Base-by-base conservation (phyloP, 176 grass and related monocot genomes). In the Avena insularis region DNA sequence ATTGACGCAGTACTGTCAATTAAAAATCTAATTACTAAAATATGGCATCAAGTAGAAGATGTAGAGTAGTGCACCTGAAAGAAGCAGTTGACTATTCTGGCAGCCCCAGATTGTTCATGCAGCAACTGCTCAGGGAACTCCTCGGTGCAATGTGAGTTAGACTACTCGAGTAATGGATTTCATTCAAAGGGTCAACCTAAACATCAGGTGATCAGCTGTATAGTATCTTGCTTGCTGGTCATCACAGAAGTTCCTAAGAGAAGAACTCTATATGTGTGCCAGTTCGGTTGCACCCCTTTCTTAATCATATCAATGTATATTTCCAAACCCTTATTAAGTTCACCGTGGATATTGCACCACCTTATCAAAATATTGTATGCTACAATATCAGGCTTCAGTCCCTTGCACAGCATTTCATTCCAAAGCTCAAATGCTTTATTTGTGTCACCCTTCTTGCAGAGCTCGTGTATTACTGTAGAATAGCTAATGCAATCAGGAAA, bases 401-500 rank as follows among this genome's bases (percentile, higher is more conserved):
- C 72, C 48, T 75, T 75, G 48, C 16, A 53, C 14, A 53, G 3
- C 72, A 75, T 75, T 75, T 75, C 72, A 75, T 75, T 75, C 72
- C 72, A 75, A 53, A 75, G 47, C 48, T 75, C 72, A 75, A 75
- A 75, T 13, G 72, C 72, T 53, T 53, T 75, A 75, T 75, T 31
- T 53, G 47, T 75, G 53, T 75, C 47, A 53, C 72, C 72, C 72
- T 75, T 75, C 72, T 75, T 75, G 72, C 47, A 75, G 13, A 75
- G 72, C 23, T 75, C 72, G 53, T 75, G 72, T 31, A 75, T 75
- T 75, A 75, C 72, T 10, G 72, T 75, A 53, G 72, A 75, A 53
- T 75, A 75, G 23, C 72, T 75, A 9, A 75, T 53, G 72, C 72
- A 75, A 53, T 75, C 72, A 75, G 72, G 72, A 31, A 31, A 10